Evolutionary conservation across 2,329 filamentous ascomycete genomes (phyloP), one percentile per base, ranked within the genome.

Genomic region (Aspergillus hiratsukae): DNA sequence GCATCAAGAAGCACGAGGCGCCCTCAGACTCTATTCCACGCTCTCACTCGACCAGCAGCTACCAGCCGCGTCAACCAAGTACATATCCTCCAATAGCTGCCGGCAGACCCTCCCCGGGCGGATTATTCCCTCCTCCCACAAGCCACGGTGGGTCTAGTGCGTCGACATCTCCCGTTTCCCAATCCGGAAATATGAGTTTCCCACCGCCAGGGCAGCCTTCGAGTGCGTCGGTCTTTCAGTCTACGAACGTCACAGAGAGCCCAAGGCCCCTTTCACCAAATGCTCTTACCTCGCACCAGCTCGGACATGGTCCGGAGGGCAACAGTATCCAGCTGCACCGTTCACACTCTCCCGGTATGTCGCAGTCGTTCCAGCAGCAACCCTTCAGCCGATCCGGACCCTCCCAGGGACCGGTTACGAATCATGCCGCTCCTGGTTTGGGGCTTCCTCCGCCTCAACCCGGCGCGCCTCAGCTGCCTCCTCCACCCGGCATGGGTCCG

Each of bases 241-340:
- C 91, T 61, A 82, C 83, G 53, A 82, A 78, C 57, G 89, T 96
- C 78, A 94, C 89, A 3, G 91, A 96, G 72, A 95, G 90, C 62
- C 91, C 91, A 0, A 95, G 92, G 69, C 88, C 91, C 3, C 78
- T 96, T 43, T 80, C 77, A 25, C 78, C 78, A n/a, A 76, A 74
- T 59, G 68, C 72, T 11, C 64, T 73, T 37, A 67, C 68, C 28
- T 72, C 73, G 45, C 73, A 75, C 43, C 74, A 76, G 57, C 63
- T 72, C 5, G 66, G 67, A 28, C 70, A 74, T 52, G 66, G 65
- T 10, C 56, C 69, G 5, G 75, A 77, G n/a, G 21, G 43, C 43
- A 60, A 62, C 19, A 63, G 60, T 54, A 58, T 72, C 52, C 70
- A 72, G 50, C 65, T 73, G 40, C 76, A 77, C 60, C 74, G 76